Evolutionary conservation across 2,329 filamentous ascomycete species (phyloP), one percentile per base, ranked within the genome.

Genomic region (Aureobasidium lini): DNA sequence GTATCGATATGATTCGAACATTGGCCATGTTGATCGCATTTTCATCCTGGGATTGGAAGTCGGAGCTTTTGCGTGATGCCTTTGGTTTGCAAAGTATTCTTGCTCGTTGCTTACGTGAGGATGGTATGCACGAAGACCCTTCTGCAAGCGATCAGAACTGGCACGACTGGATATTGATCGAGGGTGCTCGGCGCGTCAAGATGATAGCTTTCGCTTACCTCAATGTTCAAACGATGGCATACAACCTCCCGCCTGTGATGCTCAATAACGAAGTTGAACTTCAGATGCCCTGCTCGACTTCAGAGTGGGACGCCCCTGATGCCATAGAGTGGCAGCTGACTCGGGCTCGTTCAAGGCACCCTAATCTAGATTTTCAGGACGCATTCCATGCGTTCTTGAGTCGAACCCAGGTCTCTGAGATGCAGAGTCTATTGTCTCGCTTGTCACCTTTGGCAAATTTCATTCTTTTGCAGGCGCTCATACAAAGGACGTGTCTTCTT

Each of bases 201-300:
- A 43, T 43, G 40, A 43, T 28, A 3, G 40, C 62, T 79, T 83
- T 67, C 77, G 79, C 69, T 77, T 84, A 11, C 64, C 81, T 82
- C 62, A 84, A 84, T 64, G 73, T 85, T 2, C 82, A 84, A 62
- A 82, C 78, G 36, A 82, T 85, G 57, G 82, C 82, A 65, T 85
- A 84, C 72, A 81, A 84, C 67, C 80, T 83, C n/a, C 81, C 82
- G 29, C 82, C 83, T 0, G 71, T 83, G 46, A 78, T 85, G 29
- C 66, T 15, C 10, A 15, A 11, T 7, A 29, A 18, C 4, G 42
- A 44, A 15, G 23, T 44, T 3, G 10, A 44, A 4, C 42, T 44
- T 13, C 3, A 10, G 11, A 3, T 28, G 8, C 42, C 42, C 11
- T 23, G 42, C 18, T 29, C 42, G 8, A 11, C 42, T 29, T 8